Evolutionary conservation across 2,329 filamentous ascomycete species (phyloP), one percentile per base, ranked within the genome.

Genomic region (Sclerotinia sclerotiorum): DNA sequence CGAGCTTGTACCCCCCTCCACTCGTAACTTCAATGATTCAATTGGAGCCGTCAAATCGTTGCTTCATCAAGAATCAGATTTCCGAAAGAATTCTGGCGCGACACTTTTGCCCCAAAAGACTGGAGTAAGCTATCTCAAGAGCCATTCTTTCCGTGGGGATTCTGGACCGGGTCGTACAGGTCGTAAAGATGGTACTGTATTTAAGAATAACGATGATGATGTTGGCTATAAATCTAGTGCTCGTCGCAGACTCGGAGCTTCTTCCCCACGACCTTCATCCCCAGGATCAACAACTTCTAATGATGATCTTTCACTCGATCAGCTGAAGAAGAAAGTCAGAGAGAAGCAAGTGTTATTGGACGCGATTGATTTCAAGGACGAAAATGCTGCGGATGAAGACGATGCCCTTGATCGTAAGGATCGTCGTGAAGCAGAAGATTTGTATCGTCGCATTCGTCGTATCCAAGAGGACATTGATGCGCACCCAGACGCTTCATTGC

Each of bases 51-150:
- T 99, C 78, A 98, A 97, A 79, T 92, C 88, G 24, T 85, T 98
- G 80, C 85, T 99, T 35, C 90, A 91, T 66, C 88, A 94, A 75
- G 94, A 98, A 80, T 96, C 95, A 0, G 93, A 97, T 76, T 86
- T 89, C 69, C 87, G 95, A 55, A 97, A 97, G 83, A 90, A 89
- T 71, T 93, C 92, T 1, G 94, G 95, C 4, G 94, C 94, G 11
- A 91, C 94, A 74, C 82, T 99, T 70, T 88, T 98, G 70, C 94
- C 95, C 5, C 95, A 98, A 78, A 94, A 93, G 81, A 98, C 95
- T 15, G 95, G 95, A n/a, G 94, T 99, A 24, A 98, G 94, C 81
- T 98, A 98, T 76, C 85, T 98, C 75, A 99, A 99, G 81, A 94
- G 88, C 67, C 94, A 97, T 74, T 99, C 95, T 0, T 97, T 99